Evolutionary conservation across 2,329 filamentous ascomycete genomes (phyloP), one percentile per base, ranked within the genome.

Genomic region (Chaetomiaceae sp.): DNA sequence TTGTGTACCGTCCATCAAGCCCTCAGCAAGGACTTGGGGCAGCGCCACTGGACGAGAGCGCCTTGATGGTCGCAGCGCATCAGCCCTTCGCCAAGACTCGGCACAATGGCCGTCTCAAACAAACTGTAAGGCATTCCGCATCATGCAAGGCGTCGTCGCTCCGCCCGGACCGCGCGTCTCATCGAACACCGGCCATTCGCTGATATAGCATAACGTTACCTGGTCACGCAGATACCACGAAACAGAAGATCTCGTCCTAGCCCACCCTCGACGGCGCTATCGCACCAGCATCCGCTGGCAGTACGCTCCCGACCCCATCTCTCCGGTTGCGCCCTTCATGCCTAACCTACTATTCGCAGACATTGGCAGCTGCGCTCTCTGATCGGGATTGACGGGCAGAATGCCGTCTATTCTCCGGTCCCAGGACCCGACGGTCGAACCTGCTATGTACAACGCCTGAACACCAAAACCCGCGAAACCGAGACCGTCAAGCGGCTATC

Each of bases 361-460:
- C 87, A 93, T 68, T 90, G 85, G 82, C 87, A 93, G 68, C 75
- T 98, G 37, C 87, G 91, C 45, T 91, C 94, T 57, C 83, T 95
- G 56, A 86, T 97, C 62, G 91, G 87, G 64, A 84, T 83, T 20
- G 83, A 88, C 55, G 80, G 86, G 59, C 75, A 81, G 35, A 79
- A 90, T 65, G 70, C 83, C 56, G 75, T 97, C 55, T 96, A 94
- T 71, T 95, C 94, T 60, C 89, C 90, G 29, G 82, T 82, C 55
- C 42, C 37, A 3, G 84, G 85, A 47, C 70, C 74, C 58, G 81
- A 88, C 51, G 79, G 84, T 55, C 69, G 88, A 49, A 80, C 84
- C 57, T 70, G 72, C 39, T 70, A 77, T 49, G 68, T 88, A 42
- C 84, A 84, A 58, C 76, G 78, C 29, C 76, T 91, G 47, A 78